Base-by-base conservation (phyloP, 2,329 filamentous ascomycete species). In the Pseudogymnoascus sp. region DNA sequence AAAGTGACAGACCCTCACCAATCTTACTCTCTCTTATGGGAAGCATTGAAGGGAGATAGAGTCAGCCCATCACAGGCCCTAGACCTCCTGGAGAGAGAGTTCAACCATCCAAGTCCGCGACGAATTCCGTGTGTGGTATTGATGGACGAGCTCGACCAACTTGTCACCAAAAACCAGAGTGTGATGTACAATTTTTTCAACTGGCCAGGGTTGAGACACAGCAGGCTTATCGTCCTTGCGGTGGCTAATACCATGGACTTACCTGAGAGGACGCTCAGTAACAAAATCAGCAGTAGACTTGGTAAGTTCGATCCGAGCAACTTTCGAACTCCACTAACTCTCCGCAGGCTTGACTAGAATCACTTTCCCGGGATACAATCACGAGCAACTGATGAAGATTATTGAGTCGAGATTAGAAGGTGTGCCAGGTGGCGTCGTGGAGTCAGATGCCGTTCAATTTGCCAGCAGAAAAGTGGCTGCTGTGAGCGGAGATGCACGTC, bases 151-250 rank as follows among this genome's bases (percentile, higher is more conserved):
- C 82, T 99, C 59, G 95, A 99, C 74, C 95, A 99, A 76, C 84
- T 99, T 6, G 96, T 99, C 4, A 99, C 95, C 11, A 95, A 93
- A 73, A 97, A 96, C 71, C 96, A 99, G 75, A 93, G 91, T n/a
- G 95, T 99, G 77, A 99, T 99, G 95, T 99, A 99, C 79, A 99
- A 99, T 76, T 99, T 99, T 76, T 99, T 99, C 83, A 99, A 99
- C 73, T 99, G 95, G 95, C 95, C 95, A 3, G 90, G 91, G 10
- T 81, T 97, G 62, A 85, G 90, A 60, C 93, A 99, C 75, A 96
- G 91, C 62, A 86, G 93, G 59, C 82, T 99, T 50, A 97, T 99
- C 74, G 96, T 99, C 5, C 85, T 99, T 5, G 96, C 96, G 10
- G 95, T 99, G 16, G 96, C 95, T 61, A 99, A 99, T 75, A 99